Percentiles rank a stretch among this genome's conserved stretches.
Evolutionary conservation across 495 filamentous ascomycete species (phyloP).

Genomic region (Podospora pseudoanserina): DNA sequence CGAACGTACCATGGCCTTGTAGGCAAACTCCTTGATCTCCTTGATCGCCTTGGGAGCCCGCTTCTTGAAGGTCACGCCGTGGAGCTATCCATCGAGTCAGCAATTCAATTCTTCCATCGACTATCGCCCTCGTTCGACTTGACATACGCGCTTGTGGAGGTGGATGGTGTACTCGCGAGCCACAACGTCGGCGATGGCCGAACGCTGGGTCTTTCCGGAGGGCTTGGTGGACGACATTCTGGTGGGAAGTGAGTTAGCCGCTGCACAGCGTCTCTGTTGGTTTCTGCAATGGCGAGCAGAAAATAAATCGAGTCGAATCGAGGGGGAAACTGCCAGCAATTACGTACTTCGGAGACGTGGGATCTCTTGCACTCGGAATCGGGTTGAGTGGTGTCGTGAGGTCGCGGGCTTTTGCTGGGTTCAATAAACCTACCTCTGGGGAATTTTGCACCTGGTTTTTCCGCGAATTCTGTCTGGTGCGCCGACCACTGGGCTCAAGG

Average conservation of each 20-base stretch:
- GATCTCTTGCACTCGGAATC: conserved; percentile 31
- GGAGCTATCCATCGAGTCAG: conserved; percentile 58
- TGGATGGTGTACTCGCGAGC: conserved; percentile 99
- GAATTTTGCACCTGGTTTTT: conserved; percentile 37
- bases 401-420: conserved; percentile 30
- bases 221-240: conserved; percentile 71
- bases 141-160: conserved; percentile 97
- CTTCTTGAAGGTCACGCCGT: conserved; percentile 99
- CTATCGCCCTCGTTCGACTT: conserved; percentile 2
- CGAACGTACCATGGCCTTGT: conserved; percentile 85
- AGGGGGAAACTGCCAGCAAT: conserved; percentile 11
- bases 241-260: conserved; percentile 19
- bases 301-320: conserved; percentile 2
- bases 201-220: conserved; percentile 70
- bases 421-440: conserved; percentile 27
- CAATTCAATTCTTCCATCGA: conserved; percentile 1
- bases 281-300: conserved; percentile 1
- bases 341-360: conserved; percentile 35
- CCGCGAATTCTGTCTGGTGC: conserved; percentile 35
- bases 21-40: conserved; percentile 93
- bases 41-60: conserved; percentile 96
- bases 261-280: neutral
- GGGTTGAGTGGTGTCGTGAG: conserved; percentile 32
- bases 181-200: conserved; percentile 96
- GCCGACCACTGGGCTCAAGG: conserved; percentile 29